A percentile compares a stretch with the other conserved stretches of the same genome.
phyloP scores from a whole-genome alignment of 2,329 filamentous ascomycete genomes.

The Acrocalymma vagum region DNA sequence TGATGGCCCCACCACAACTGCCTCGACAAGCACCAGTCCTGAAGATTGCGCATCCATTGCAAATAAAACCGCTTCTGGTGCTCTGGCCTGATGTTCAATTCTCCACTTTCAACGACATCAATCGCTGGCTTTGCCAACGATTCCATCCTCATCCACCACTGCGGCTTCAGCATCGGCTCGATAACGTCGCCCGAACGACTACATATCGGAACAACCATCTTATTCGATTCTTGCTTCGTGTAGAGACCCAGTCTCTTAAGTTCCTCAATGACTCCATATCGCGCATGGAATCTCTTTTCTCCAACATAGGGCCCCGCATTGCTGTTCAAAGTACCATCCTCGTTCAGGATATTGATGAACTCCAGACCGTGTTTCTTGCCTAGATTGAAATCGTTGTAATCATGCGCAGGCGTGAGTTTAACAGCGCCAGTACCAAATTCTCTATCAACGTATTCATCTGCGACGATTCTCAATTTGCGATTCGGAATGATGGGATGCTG shows the following conservation, averaged over 20 bases:
- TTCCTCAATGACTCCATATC: constrained; percentile 83
- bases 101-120: constrained; percentile 77
- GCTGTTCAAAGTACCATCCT: constrained; percentile 85
- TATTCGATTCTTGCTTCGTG: constrained; percentile 91
- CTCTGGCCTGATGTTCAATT: constrained; percentile 84
- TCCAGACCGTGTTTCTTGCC: constrained; percentile 71
- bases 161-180: constrained; percentile 90
- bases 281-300: constrained; percentile 87
- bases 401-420: constrained; percentile 93
- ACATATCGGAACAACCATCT: constrained; percentile 89
- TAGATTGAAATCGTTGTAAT: constrained; percentile 89
- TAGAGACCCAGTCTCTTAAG: constrained; percentile 84
- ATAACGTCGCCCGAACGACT: constrained; percentile 85
- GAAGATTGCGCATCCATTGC: constrained; percentile 81
- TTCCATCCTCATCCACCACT: constrained; percentile 97
- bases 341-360: constrained; percentile 93
- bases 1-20: constrained; percentile 98
- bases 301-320: constrained; percentile 82
- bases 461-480: too few species aligned
- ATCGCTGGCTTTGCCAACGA: constrained; percentile 80
- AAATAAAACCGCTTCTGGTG: constrained; percentile 82
- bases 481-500: constrained; percentile 83
- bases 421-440: constrained; percentile 96
- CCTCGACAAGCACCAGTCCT: constrained; percentile 83
- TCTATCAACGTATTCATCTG: constrained; percentile 85